A percentile compares a stretch with the other conserved stretches of the same genome.
Evolutionary conservation across 73 alveolate genomes (phyloP).

Genomic region (Paramecium sonneborni): DNA sequence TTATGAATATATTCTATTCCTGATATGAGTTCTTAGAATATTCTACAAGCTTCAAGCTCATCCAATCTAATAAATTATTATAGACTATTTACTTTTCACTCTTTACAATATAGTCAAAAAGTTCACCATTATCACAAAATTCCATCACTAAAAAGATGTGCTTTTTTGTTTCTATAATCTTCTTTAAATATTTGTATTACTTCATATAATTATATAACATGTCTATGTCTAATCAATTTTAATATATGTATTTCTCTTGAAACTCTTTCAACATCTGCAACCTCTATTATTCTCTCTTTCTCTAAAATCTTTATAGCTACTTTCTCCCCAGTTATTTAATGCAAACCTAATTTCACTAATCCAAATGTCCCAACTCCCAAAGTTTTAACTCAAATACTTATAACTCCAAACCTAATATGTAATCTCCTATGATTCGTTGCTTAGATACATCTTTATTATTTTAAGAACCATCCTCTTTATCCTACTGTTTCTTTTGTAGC

Average conservation of each 20-base stretch:
- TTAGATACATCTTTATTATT: neutral
- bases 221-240: constrained; percentile 81
- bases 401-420: constrained; percentile 36
- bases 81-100: constrained; percentile 51
- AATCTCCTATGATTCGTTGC: constrained; percentile 37
- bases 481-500: neutral
- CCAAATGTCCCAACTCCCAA: constrained; percentile 67
- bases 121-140: constrained; percentile 92
- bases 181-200: constrained; percentile 47
- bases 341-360: constrained; percentile 55
- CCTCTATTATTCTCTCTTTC: constrained; percentile 88
- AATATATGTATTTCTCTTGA: constrained; percentile 85
- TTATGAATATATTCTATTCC: constrained; percentile 87
- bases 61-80: constrained; percentile 47
- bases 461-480: neutral
- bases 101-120: constrained; percentile 87
- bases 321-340: constrained; percentile 64
- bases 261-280: constrained; percentile 86
- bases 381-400: constrained; percentile 60
- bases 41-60: constrained; percentile 82
- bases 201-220: constrained; percentile 79
- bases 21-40: constrained; percentile 79
- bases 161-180: constrained; percentile 73
- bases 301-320: constrained; percentile 95
- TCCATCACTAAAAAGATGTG: constrained; percentile 92